A percentile compares a stretch with the other conserved stretches of the same genome.
These are phyloP conservation scores for Lactarius quietus DNA, from an alignment of 768 basidiomycete genomes.

Conservation along the genomic window DNA sequence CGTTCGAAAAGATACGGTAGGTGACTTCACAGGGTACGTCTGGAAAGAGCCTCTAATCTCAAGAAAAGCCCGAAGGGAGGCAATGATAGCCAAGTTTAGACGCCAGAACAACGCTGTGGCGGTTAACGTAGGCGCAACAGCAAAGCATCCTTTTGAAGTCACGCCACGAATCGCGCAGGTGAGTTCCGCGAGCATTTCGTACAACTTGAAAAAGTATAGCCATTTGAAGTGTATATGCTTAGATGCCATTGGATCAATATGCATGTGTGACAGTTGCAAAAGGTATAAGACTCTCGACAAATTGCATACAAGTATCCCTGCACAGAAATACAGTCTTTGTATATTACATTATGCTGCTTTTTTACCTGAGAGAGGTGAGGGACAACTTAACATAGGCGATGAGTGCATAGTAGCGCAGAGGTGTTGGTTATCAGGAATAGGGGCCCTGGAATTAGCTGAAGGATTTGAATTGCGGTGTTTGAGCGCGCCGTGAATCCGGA, in stretches of 20 bases:
- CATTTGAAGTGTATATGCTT: background rate
- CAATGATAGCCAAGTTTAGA: background rate
- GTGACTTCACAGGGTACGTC: background rate
- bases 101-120: background rate
- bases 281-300: no score
- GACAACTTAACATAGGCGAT: no score
- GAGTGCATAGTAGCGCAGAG: no score
- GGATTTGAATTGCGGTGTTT: no score
- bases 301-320: no score
- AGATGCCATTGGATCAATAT: background rate
- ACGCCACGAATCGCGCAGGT: background rate
- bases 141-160: background rate
- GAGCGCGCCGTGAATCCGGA: no score
- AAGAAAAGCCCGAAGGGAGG: background rate
- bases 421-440: no score
- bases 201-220: background rate
- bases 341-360: no score
- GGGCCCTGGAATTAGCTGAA: no score
- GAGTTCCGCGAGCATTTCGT: background rate
- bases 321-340: no score
- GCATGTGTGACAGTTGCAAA: no score
- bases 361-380: no score
- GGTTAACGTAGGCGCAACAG: background rate
- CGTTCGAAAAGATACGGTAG: background rate
- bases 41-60: background rate